phyloP scores from a whole-genome alignment of 2,329 filamentous ascomycete genomes.

The Aspergillus versicolor region DNA sequence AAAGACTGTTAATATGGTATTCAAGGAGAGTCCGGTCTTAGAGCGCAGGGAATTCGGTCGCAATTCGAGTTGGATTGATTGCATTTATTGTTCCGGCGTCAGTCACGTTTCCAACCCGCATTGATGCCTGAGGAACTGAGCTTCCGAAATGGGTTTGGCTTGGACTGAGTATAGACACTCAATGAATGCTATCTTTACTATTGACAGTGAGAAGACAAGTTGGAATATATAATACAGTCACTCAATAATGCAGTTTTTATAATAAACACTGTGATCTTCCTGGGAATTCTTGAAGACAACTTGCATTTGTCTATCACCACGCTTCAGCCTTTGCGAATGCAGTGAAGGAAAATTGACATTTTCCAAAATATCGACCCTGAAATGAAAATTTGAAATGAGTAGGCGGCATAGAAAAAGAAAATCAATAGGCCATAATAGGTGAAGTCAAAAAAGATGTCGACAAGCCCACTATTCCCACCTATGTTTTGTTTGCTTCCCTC shows the following conservation, averaged over 20 bases:
- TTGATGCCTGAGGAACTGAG: conserved; percentile 15
- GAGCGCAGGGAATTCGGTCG: neutral
- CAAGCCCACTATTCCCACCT: no score
- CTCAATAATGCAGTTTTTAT: no score
- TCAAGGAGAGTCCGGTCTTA: conserved; percentile 4
- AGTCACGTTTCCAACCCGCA: conserved; percentile 16
- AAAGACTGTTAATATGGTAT: neutral
- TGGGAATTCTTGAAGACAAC: no score
- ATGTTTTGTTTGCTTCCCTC: neutral
- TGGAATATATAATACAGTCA: no score
- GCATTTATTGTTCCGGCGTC: conserved; percentile 13
- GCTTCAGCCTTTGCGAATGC: no score
- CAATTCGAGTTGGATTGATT: neutral
- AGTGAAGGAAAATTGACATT: no score
- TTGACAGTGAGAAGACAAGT: no score
- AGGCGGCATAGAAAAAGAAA: no score
- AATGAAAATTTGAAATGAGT: no score
- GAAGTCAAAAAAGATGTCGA: neutral
- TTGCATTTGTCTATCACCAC: no score
- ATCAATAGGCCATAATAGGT: neutral
- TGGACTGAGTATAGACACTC: neutral
- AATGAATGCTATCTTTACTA: neutral
- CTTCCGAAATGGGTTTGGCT: conserved; percentile 7
- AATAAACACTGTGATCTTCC: no score
- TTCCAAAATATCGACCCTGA: no score